These are phyloP conservation scores for Scutellaria minor DNA, from an alignment of 257 asterid species.

Conservation along the genomic window DNA sequence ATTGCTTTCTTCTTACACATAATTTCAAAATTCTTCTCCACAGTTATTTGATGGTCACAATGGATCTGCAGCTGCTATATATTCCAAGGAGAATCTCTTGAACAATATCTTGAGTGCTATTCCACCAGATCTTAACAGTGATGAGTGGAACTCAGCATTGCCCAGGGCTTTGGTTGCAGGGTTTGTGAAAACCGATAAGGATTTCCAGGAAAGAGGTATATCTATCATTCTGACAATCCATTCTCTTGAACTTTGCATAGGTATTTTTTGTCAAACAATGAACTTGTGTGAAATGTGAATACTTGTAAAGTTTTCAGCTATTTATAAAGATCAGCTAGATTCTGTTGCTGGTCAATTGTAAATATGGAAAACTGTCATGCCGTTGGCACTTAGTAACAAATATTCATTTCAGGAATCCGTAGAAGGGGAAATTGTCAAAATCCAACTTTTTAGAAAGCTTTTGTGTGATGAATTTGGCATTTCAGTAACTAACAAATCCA, in stretches of 20 bases:
- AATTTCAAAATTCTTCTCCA: constrained; percentile 31
- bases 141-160: constrained; percentile 87
- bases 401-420: background rate
- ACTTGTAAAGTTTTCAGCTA: constrained; percentile 7
- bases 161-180: constrained; percentile 98
- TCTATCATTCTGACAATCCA: background rate
- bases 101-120: constrained; percentile 80
- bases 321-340: background rate
- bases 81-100: constrained; percentile 85
- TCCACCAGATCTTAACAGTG: constrained; percentile 83
- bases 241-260: constrained; percentile 4
- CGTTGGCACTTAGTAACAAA: constrained; percentile 6
- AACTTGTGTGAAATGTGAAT: background rate
- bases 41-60: constrained; percentile 99
- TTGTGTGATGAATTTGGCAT: background rate
- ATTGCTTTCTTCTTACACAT: constrained; percentile 14
- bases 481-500: background rate
- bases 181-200: constrained; percentile 93
- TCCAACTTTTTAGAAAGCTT: background rate
- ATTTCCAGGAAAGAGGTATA: constrained; percentile 90
- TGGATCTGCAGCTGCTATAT: constrained; percentile 97
- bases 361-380: constrained; percentile 11
- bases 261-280: background rate
- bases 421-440: background rate
- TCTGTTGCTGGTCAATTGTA: constrained; percentile 2